Evolutionary conservation across 768 basidiomycete genomes (phyloP), one percentile per base, ranked within the genome.

Genomic region (Naganishia onofrii): DNA sequence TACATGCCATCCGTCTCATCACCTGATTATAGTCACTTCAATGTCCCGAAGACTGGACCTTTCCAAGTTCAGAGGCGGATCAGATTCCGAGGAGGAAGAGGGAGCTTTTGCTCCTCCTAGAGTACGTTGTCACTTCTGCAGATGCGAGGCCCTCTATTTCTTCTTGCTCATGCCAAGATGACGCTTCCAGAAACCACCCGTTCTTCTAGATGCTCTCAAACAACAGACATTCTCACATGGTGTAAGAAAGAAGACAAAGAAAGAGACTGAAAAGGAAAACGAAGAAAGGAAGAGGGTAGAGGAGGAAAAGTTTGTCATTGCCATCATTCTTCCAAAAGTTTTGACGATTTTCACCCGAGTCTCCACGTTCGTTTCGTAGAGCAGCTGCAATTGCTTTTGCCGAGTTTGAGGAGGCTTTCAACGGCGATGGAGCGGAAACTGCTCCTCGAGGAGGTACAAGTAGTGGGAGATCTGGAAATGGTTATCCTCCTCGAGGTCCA

Each of bases 231-330:
- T 91, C 82, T 82, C 90, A 36, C 87, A 91, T 77, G 93, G 82
- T n/a, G 90, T 86, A 44, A 87, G 89, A 65, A 87, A 88, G 70
- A 97, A 98, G 83, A 93, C 93, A 19, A 88, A 89, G 70, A 85
- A 90, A 73, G 94, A 98, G 82, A 90, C 90, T 76, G 96, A 98
- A 78, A 88, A 88, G 76, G 94, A 97, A 76, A 89, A 89, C 58
- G 94, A 91, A 42, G 93, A 94, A 76, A 89, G 88, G 46, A 96
- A 93, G 69, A 68, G 74, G 82, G 88, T 88, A 75, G 86, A 85
- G 72, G 78, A 81, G 44, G 81, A 81, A 64, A 73, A 78, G 74
- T 74, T 46, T 29, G 68, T 67, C 28, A 51, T 46, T 12, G 15
- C 12, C 36, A 12, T 42, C 66, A n/a, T 29, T 21, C 23, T 38